A percentile compares a stretch with the other conserved stretches of the same genome.
phyloP scores from a whole-genome alignment of 225 moss, liverwort and hornwort species.

The Climacium dendroides region DNA sequence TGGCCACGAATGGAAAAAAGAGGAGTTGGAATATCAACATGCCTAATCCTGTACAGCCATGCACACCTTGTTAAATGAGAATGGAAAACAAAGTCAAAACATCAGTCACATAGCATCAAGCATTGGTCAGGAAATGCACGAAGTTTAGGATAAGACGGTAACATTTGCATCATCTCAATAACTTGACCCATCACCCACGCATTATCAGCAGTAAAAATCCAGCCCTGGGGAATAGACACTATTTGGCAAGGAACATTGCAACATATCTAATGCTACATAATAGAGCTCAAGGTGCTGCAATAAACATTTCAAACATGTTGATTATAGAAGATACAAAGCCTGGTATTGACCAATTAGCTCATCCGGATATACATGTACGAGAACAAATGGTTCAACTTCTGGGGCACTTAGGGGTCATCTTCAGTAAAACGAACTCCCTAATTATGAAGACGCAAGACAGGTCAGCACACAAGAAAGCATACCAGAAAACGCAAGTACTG shows the following conservation, averaged over 20 bases:
- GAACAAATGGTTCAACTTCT: not conserved
- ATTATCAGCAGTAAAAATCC: not conserved
- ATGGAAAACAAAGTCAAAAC: not conserved
- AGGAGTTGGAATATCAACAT: constrained; percentile 23
- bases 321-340: not conserved
- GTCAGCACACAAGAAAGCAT: not conserved
- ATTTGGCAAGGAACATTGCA: not conserved
- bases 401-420: not conserved
- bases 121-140: not conserved
- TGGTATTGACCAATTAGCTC: not conserved
- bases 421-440: not conserved
- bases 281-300: not conserved
- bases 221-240: not conserved
- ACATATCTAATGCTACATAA: not conserved
- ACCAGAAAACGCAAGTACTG: constrained; percentile 27
- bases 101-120: not conserved
- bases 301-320: not conserved
- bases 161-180: not conserved
- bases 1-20: constrained; percentile 10
- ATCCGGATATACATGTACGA: not conserved
- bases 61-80: not conserved
- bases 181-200: not conserved
- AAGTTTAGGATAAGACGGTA: not conserved
- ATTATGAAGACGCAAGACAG: not conserved
- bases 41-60: not conserved